Evolutionary conservation across 2,329 filamentous ascomycete species (phyloP).

Genomic region (Paecilomyces niveus): DNA sequence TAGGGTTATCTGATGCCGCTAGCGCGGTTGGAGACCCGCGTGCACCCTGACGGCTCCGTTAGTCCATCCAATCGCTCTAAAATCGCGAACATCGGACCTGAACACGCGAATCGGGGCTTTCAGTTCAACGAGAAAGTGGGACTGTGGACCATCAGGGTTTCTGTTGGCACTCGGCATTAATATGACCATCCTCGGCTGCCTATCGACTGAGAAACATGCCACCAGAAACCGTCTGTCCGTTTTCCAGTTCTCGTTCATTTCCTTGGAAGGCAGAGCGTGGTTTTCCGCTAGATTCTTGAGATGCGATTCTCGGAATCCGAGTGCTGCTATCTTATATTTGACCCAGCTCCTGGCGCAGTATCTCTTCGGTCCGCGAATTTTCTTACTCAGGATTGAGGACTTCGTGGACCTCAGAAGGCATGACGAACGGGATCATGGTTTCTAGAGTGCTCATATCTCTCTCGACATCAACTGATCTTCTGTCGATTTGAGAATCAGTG

Average conservation of each 20-base stretch:
- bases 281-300: background rate
- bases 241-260: background rate
- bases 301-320: background rate
- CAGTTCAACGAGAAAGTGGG: background rate
- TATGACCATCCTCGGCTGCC: background rate
- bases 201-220: background rate
- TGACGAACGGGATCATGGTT: background rate
- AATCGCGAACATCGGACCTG: background rate
- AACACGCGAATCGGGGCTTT: background rate
- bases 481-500: background rate
- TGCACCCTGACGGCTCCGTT: background rate
- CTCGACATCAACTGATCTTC: background rate
- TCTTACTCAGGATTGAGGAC: background rate
- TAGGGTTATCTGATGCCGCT: slow-evolving; percentile 6
- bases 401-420: background rate
- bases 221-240: background rate
- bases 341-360: background rate
- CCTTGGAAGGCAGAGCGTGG: background rate
- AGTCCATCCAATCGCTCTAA: background rate
- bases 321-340: background rate
- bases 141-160: no score
- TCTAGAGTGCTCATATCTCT: background rate
- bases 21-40: background rate
- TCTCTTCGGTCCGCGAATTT: background rate
- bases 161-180: background rate